phyloP scores from a whole-genome alignment of 2,329 filamentous ascomycete genomes.

The Fusarium buxicola region DNA sequence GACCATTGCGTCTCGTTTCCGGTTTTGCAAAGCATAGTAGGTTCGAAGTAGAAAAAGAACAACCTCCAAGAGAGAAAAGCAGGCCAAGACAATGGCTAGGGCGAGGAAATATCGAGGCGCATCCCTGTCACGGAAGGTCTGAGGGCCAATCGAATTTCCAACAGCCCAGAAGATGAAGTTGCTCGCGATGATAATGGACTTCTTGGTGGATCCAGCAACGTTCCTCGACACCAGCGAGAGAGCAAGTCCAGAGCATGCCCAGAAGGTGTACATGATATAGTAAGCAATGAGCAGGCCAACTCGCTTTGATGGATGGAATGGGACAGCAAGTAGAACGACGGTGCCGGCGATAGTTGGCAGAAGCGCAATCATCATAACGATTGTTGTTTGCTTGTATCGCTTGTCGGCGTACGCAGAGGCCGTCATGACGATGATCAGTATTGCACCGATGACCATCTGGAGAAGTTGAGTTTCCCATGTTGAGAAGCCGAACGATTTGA shows the following conservation, averaged over 20 bases:
- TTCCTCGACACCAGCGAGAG: constrained; percentile 55
- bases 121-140: constrained; percentile 45
- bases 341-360: constrained; percentile 75
- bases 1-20: too few relatives aligned
- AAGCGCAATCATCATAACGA: constrained; percentile 70
- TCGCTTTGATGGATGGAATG: constrained; percentile 68
- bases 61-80: too few relatives aligned
- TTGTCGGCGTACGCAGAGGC: constrained; percentile 74
- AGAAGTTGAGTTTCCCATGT: constrained; percentile 76
- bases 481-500: constrained; percentile 73
- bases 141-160: constrained; percentile 57
- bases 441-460: constrained; percentile 79
- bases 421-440: constrained; percentile 77
- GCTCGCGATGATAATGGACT: constrained; percentile 55
- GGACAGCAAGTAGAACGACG: constrained; percentile 75
- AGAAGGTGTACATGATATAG: constrained; percentile 81
- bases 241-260: constrained; percentile 72
- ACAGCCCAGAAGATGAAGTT: constrained; percentile 56
- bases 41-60: too few relatives aligned
- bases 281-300: constrained; percentile 77
- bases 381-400: constrained; percentile 72
- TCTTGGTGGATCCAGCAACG: constrained; percentile 58
- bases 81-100: too few relatives aligned
- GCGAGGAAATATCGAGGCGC: not conserved
- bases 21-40: too few relatives aligned